A percentile compares a stretch with the other conserved stretches of the same genome.
phyloP scores from a whole-genome alignment of 2,329 filamentous ascomycete species.

The Macrophomina phaseolina region DNA sequence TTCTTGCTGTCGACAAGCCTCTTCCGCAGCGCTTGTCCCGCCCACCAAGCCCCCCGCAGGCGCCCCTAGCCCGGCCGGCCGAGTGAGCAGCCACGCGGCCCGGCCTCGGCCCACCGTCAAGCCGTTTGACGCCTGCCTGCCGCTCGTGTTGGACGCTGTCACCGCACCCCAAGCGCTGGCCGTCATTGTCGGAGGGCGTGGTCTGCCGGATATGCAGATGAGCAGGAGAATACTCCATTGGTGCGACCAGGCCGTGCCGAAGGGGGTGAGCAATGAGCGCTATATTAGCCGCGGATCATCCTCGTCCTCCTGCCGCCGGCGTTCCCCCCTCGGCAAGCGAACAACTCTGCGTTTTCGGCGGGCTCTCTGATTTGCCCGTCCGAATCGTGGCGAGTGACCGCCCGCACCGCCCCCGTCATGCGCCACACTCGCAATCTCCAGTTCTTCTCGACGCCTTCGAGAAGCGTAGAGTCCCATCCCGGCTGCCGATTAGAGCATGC shows the following conservation, averaged over 20 bases:
- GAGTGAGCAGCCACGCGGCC: not conserved
- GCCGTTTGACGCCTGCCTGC: not conserved
- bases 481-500: not conserved
- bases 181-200: not conserved
- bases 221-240: conserved; percentile 18
- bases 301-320: not conserved
- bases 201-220: conserved; percentile 12
- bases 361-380: not conserved
- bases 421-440: not conserved
- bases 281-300: conserved; percentile 11
- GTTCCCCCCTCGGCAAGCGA: conserved; percentile 7
- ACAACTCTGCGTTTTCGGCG: not conserved
- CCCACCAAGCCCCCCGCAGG: not conserved
- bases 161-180: not conserved
- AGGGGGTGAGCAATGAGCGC: conserved; percentile 2
- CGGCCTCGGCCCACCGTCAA: not conserved
- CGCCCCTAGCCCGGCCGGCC: not conserved
- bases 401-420: not conserved
- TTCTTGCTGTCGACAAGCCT: not conserved
- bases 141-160: not conserved
- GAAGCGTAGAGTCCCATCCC: not conserved
- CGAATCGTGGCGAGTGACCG: not conserved
- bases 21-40: not conserved
- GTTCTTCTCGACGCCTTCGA: conserved; percentile 12
- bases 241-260: conserved; percentile 9